Percentiles rank a stretch among this genome's conserved stretches.
phyloP scores from a whole-genome alignment of 371 early-diverging fungal species.

The Synchytrium microbalum region DNA sequence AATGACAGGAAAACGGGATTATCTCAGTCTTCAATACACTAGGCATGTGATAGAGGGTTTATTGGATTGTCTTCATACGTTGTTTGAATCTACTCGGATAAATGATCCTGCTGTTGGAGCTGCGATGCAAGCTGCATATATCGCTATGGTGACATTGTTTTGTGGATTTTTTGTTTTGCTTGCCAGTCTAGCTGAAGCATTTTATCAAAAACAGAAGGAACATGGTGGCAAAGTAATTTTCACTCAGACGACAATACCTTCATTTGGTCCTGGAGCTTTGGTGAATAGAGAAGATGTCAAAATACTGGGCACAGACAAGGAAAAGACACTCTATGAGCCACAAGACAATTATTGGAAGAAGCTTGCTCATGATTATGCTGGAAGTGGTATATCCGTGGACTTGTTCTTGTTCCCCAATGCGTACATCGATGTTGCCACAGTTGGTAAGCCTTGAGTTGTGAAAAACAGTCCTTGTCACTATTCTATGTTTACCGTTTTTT shows the following conservation, averaged over 20 bases:
- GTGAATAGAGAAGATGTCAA: conserved; percentile 80
- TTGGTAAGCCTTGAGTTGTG: conserved; percentile 35
- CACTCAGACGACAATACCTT: conserved; percentile 78
- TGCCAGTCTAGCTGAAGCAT: neutral
- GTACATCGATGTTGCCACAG: conserved; percentile 81
- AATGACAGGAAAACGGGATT: too few relatives aligned
- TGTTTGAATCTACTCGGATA: conserved; percentile 69
- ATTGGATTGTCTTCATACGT: conserved; percentile 67
- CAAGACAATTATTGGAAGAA: conserved; percentile 78
- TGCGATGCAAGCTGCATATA: conserved; percentile 64
- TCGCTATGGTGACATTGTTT: conserved; percentile 53
- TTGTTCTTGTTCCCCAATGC: conserved; percentile 75
- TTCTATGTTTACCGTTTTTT: conserved; percentile 4
- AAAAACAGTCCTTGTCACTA: conserved; percentile 1
- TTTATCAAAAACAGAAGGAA: conserved; percentile 41
- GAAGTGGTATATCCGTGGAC: conserved; percentile 75
- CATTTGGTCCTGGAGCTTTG: conserved; percentile 76
- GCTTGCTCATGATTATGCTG: conserved; percentile 68
- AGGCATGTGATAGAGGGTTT: conserved; percentile 66
- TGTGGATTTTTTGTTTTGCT: neutral
- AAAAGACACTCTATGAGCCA: conserved; percentile 73
- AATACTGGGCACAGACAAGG: conserved; percentile 82
- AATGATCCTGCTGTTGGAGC: conserved; percentile 76
- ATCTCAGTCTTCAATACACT: too few relatives aligned
- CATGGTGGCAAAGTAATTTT: conserved; percentile 79